Evolutionary conservation across 345 rosid species (phyloP).

Genomic region (Eucalyptus marginata): DNA sequence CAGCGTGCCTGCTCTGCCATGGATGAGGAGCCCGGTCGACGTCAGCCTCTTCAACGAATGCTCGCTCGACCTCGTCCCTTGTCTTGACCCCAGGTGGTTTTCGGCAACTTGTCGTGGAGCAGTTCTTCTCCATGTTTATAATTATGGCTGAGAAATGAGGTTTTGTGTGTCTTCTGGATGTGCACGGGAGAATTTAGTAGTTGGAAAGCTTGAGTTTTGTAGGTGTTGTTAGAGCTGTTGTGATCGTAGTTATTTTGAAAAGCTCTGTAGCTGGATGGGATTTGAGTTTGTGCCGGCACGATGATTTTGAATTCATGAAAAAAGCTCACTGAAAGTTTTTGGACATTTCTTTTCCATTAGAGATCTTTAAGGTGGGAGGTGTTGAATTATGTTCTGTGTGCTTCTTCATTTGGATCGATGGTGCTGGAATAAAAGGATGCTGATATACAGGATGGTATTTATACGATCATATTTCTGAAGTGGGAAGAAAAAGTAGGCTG

Average conservation of each 20-base stretch:
- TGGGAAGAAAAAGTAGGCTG: not conserved
- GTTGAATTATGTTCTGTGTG: not conserved
- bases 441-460: not conserved
- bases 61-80: conserved; percentile 53
- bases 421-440: not conserved
- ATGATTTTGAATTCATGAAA: not conserved
- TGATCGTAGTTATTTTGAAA: not conserved
- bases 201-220: not conserved
- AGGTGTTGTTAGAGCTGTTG: not conserved
- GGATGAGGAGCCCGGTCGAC: conserved; percentile 90
- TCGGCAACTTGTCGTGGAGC: not conserved
- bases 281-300: not conserved
- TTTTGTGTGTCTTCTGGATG: not conserved
- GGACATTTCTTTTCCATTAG: not conserved
- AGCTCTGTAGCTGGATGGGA: not conserved
- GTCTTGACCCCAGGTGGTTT: conserved; percentile 60
- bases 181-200: not conserved
- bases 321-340: not conserved
- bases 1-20: conserved; percentile 53
- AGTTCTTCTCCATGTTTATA: not conserved
- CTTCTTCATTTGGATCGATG: not conserved
- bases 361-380: not conserved
- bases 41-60: conserved; percentile 36
- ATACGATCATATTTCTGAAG: not conserved
- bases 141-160: not conserved